Evolutionary conservation across 2,329 filamentous ascomycete species (phyloP).

Genomic region (Sarocladium oryzae): DNA sequence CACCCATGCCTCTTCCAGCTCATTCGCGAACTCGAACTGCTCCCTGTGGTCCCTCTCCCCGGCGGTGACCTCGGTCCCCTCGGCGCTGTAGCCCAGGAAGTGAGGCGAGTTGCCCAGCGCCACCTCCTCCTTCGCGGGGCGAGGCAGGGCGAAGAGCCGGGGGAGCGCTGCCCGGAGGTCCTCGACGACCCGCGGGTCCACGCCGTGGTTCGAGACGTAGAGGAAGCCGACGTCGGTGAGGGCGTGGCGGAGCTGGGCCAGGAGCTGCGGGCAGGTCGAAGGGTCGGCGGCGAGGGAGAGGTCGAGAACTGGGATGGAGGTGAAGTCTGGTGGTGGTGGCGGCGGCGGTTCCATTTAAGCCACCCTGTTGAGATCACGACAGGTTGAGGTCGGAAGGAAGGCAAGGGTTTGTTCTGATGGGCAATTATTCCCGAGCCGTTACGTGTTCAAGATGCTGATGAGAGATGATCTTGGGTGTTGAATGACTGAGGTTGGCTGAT

Average conservation of each 20-base stretch:
- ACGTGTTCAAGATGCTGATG: too few species aligned
- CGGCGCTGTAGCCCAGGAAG: slow-evolving; percentile 52
- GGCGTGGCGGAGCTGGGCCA: slow-evolving; percentile 37
- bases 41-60: slow-evolving; percentile 46
- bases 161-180: slow-evolving; percentile 35
- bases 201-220: slow-evolving; percentile 43
- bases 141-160: slow-evolving; percentile 33
- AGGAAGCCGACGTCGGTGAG: slow-evolving; percentile 47
- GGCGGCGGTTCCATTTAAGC: too few species aligned
- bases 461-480: too few species aligned
- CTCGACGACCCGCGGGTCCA: slow-evolving; percentile 28
- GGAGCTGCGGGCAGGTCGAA: slow-evolving; percentile 26
- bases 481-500: neutral
- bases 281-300: slow-evolving; percentile 35
- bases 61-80: slow-evolving; percentile 49
- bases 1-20: slow-evolving; percentile 34
- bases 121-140: slow-evolving; percentile 30
- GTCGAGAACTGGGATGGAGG: slow-evolving; percentile 41
- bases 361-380: too few species aligned
- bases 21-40: slow-evolving; percentile 55
- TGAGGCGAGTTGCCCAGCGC: slow-evolving; percentile 49
- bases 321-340: slow-evolving; percentile 22
- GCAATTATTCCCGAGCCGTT: too few species aligned
- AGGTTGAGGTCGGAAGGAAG: too few species aligned
- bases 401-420: too few species aligned